Base-by-base conservation (phyloP, 2,329 filamentous ascomycete species). In the Bipolaris cookei region DNA sequence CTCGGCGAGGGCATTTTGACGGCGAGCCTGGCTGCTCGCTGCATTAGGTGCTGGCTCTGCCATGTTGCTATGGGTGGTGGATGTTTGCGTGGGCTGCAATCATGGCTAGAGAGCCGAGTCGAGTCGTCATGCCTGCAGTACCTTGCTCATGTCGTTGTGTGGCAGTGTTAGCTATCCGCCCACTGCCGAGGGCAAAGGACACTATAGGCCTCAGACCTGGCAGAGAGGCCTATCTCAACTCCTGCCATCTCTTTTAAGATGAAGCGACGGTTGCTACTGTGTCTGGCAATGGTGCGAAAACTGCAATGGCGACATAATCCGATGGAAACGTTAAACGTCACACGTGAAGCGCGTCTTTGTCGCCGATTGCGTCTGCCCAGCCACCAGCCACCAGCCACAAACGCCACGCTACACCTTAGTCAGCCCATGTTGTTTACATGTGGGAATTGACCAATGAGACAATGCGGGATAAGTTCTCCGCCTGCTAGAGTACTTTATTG, bases 1-100 rank as follows among this genome's bases (percentile, higher is more conserved):
- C 30, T 77, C 72, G 52, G 73, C 76, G 54, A 81, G 73, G 18
- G 79, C 78, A 66, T 77, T 71, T 34, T 67, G 65, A 52, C 65
- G 71, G 42, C 61, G 62, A 44, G 54, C 51, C 23, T 59, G 59
- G 5, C 37, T 41, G n/a, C 18, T 43, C 18, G 60, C 8, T 8
- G 47, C 41, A 7, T 48, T 54, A 20, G 56, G 42, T 4, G 58
- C 39, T 44, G 56, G 53, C 39, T 63, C 70, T 61, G 65, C 62
- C 67, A 70, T 71, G 58, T 59, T 54, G 51, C 58, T 44, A 25
- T 35, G 35, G 54, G 28, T 30, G 30, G 43, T 56, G 45, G 28
- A 44, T 48, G 42, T 53, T 39, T 37, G 34, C 37, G 32, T 32
- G 43, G 48, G 49, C 51, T 54, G 37, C 48, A 51, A 42, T 37